Evolutionary conservation across 208 protist species (phyloP), one percentile per base, ranked within the genome.

Genomic region (Acanthamoeba culbertsoni): DNA sequence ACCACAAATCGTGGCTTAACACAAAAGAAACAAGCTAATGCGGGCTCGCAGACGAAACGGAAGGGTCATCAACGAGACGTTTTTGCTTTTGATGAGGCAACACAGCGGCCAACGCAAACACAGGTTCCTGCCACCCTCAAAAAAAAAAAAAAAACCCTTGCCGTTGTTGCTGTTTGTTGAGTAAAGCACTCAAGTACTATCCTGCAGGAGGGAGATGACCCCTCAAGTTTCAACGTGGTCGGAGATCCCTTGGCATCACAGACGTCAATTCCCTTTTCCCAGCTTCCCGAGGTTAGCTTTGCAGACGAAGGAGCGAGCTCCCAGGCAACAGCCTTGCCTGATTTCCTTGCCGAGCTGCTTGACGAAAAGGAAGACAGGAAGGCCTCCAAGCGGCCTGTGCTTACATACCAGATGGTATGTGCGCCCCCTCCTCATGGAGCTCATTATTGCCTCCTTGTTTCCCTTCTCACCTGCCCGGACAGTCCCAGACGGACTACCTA

Each of bases 401-500:
- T 73, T 37, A 73, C 18, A 20, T 73, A 73, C 33, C 63, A 73
- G 35, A 18, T 73, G 63, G 63, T 73, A 73, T 37, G 28, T n/a
- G n/a, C 59, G 6, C 1, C n/a, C 57, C 48, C 18, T 55, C 18
- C 48, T 55, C 57, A 6, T 35, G 33, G 57, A 33, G 18, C 8
- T 75, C 42, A 79, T 23, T 2, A n/a, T 28, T 79, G 1, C 8
- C 37, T n/a, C 26, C 35, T 42, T 1, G 18, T 37, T 55, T 4
- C 51, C 51, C 14, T 14, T 23, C 51, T 59, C 16, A 59, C 51
- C 16, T 59, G 51, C 16, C 14, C 16, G 23, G 14, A 59, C 73
- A 84, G 73, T 57, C 43, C 1, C 73, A 84, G 35, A 84, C 73
- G 7, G 73, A 84, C 42, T 84, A 84, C 45, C 43, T 84, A 33